Percentiles rank a stretch among this genome's conserved stretches.
Evolutionary conservation across 1,284 basidiomycete species (phyloP).

Genomic region (Cryptococcus sp.): DNA sequence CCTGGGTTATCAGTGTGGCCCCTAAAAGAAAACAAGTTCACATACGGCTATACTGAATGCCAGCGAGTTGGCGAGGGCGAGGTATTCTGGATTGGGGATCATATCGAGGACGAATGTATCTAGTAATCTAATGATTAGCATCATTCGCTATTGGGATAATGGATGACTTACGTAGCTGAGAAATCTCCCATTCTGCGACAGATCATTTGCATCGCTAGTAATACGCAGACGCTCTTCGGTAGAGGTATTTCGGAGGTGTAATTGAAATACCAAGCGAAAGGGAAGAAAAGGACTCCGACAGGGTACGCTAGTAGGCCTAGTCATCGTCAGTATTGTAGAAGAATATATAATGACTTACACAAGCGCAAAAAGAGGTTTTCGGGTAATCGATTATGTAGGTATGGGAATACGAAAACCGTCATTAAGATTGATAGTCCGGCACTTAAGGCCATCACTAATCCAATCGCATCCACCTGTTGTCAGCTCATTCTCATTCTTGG

Average conservation of each 20-base stretch:
- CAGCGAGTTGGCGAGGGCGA: constrained; percentile 37
- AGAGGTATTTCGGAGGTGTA: constrained; percentile 4
- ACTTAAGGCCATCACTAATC: constrained; percentile 28
- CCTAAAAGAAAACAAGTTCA: neutral
- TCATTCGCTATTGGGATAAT: too few relatives aligned
- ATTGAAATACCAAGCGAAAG: constrained; percentile 27
- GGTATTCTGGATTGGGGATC: constrained; percentile 32
- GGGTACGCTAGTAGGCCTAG: constrained; percentile 31
- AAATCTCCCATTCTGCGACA: constrained; percentile 35
- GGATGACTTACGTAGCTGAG: constrained; percentile 24
- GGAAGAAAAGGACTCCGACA: constrained; percentile 26
- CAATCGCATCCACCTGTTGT: constrained; percentile 30
- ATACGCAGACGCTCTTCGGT: constrained; percentile 7
- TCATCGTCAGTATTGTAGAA: neutral
- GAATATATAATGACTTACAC: constrained; percentile 14
- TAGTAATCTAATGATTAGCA: constrained; percentile 20
- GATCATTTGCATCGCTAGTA: constrained; percentile 31
- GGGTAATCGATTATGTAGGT: constrained; percentile 20
- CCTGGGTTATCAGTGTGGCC: constrained; percentile 8
- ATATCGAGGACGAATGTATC: constrained; percentile 33
- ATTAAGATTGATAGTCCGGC: constrained; percentile 35
- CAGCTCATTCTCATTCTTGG: neutral
- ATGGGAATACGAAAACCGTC: constrained; percentile 35
- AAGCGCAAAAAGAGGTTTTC: constrained; percentile 17
- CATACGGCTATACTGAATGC: constrained; percentile 36